Evolutionary conservation across 352 stramenopile genomes (phyloP).

Genomic region (Phytophthora meadii): DNA sequence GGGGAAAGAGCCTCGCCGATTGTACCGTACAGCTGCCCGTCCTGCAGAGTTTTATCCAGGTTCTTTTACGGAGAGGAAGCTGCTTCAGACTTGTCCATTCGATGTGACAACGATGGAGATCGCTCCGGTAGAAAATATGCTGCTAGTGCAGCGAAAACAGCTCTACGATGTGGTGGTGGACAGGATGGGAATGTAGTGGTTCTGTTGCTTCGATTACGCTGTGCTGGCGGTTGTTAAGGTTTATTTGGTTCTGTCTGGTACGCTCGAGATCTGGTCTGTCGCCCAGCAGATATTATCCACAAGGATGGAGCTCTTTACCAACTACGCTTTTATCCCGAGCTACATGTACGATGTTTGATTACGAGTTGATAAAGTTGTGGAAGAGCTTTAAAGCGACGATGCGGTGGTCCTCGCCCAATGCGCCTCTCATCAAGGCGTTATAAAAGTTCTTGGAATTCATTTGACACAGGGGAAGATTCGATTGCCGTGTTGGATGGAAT

Average conservation of each 20-base stretch:
- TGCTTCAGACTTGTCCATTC: conserved; percentile 49
- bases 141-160: conserved; percentile 29
- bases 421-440: too few relatives aligned
- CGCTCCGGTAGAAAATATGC: conserved; percentile 19
- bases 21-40: conserved; percentile 43
- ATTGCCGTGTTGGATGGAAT: conserved; percentile 15
- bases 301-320: background rate
- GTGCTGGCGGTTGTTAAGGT: background rate
- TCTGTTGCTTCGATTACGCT: conserved; percentile 14
- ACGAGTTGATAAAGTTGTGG: too few relatives aligned
- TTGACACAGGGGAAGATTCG: background rate
- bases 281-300: background rate
- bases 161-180: conserved; percentile 31
- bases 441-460: too few relatives aligned
- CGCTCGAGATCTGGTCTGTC: conserved; percentile 1
- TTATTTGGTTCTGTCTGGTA: conserved; percentile 9
- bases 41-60: conserved; percentile 42
- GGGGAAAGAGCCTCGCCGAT: conserved; percentile 16
- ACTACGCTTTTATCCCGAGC: background rate
- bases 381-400: too few relatives aligned
- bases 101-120: conserved; percentile 41
- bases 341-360: too few relatives aligned
- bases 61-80: conserved; percentile 42
- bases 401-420: too few relatives aligned
- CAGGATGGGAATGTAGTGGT: conserved; percentile 24